phyloP scores from a whole-genome alignment of 164 flowering plant genomes.

The grape (Vitis vinifera) region ASM3070453v1 NC_081812.1:15828501-15829000 shows the following conservation, averaged over 20 bases:
- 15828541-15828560: too few species aligned
- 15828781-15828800: background rate
- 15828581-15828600: background rate
- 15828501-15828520: too few species aligned
- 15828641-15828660: background rate
- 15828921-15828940: slow-evolving; percentile 99
- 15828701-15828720: background rate
- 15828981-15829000: background rate
- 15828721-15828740: background rate
- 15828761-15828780: background rate
- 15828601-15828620: background rate
- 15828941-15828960: slow-evolving; percentile 69
- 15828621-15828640: too few species aligned
- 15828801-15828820: background rate
- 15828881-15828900: slow-evolving; percentile 51
- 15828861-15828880: background rate
- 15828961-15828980: background rate
- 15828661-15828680: too few species aligned
- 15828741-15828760: background rate
- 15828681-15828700: background rate
- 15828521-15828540: too few species aligned
- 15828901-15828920: slow-evolving; percentile 85
- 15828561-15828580: too few species aligned
- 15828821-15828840: background rate
- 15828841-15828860: background rate